Conservation (phyloP, 2,329 filamentous ascomycete species). For the Colletotrichum kahawae region DNA sequence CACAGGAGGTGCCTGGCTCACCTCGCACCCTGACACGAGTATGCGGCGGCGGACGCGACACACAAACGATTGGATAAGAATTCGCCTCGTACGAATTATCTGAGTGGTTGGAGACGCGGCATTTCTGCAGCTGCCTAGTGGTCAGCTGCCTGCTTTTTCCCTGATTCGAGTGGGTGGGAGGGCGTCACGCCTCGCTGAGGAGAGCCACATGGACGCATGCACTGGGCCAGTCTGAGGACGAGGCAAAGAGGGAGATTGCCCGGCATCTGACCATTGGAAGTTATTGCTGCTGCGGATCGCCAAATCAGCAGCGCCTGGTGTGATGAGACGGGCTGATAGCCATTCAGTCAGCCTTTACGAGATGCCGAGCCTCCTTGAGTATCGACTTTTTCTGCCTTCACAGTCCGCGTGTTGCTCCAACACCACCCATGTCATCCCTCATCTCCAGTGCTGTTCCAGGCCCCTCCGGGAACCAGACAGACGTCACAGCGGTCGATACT, state of each 20-base stretch:
- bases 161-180: constrained; percentile 3
- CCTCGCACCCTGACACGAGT: not conserved
- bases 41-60: not conserved
- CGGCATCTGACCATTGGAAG: not conserved
- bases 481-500: constrained; percentile 4
- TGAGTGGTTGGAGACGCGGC: constrained; percentile 19
- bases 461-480: not conserved
- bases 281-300: not conserved
- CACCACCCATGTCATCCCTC: constrained; percentile 1
- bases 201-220: not conserved
- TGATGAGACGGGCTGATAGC: not conserved
- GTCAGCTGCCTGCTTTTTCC: constrained; percentile 9
- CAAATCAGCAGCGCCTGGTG: not conserved
- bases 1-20: not conserved
- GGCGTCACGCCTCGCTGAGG: not conserved
- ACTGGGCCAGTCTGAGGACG: constrained; percentile 8
- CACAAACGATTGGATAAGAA: constrained; percentile 19
- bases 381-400: not conserved
- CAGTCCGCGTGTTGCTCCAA: constrained; percentile 8
- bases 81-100: constrained; percentile 7
- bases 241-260: not conserved
- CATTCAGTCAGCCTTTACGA: not conserved
- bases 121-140: constrained; percentile 17
- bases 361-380: constrained; percentile 9
- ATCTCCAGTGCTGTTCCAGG: not conserved